phyloP scores from a whole-genome alignment of 352 stramenopile species.

The Phytophthora niederhauseri region DNA sequence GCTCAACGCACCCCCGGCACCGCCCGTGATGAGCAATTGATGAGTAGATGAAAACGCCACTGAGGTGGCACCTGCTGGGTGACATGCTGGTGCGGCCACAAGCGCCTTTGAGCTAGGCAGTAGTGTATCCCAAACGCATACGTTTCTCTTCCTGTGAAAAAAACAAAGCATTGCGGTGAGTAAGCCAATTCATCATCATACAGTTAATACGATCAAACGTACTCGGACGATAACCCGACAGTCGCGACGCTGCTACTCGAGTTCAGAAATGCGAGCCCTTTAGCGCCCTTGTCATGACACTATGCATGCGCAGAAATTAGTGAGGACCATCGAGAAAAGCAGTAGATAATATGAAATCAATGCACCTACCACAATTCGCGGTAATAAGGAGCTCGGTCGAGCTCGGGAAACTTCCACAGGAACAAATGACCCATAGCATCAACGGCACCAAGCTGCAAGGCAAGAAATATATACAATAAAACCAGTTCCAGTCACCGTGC shows the following conservation, averaged over 20 bases:
- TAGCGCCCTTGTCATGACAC: conserved; percentile 89
- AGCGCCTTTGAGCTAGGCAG: conserved; percentile 75
- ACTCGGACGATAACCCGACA: conserved; percentile 78
- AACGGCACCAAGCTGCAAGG: conserved; percentile 72
- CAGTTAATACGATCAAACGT: conserved; percentile 18
- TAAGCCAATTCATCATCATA: background rate
- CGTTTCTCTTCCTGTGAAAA: conserved; percentile 68
- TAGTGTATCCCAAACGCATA: conserved; percentile 88
- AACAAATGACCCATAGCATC: conserved; percentile 71
- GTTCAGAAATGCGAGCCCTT: conserved; percentile 81
- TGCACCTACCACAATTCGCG: conserved; percentile 61
- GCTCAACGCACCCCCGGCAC: conserved; percentile 75
- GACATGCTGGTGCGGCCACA: conserved; percentile 69
- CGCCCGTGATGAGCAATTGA: conserved; percentile 85
- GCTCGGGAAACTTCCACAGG: conserved; percentile 84
- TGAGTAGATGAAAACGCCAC: conserved; percentile 80
- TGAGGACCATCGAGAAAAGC: background rate
- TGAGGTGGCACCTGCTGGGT: conserved; percentile 76
- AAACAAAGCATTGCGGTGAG: conserved; percentile 10
- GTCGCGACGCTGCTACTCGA: conserved; percentile 79
- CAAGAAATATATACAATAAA: background rate
- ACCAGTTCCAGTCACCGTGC: conserved; percentile 1
- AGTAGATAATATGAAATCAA: background rate
- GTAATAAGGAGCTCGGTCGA: conserved; percentile 74
- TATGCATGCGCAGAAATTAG: conserved; percentile 26